Conservation (phyloP, 768 basidiomycete species). For the Galerina sulciceps region DNA sequence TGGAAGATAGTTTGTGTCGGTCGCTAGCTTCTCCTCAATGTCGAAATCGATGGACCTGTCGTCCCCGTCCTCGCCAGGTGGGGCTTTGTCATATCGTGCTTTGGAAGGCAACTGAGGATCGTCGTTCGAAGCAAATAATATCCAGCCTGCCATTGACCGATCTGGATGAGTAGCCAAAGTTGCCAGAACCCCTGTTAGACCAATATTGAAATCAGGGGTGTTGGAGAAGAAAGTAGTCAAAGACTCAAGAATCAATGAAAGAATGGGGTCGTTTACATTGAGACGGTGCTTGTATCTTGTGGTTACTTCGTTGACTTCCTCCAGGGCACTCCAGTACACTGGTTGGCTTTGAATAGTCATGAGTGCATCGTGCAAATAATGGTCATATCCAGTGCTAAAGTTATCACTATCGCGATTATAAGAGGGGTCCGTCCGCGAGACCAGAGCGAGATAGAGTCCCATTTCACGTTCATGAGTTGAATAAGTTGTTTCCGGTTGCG, state of each 20-base stretch:
- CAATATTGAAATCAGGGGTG: slow-evolving; percentile 85
- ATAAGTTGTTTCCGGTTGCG: slow-evolving; percentile 73
- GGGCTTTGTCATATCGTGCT: slow-evolving; percentile 10
- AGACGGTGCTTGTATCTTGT: slow-evolving; percentile 70
- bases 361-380: slow-evolving; percentile 81
- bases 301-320: slow-evolving; percentile 36
- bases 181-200: slow-evolving; percentile 81
- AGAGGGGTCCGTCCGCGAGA: slow-evolving; percentile 77
- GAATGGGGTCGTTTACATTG: slow-evolving; percentile 75
- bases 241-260: slow-evolving; percentile 70
- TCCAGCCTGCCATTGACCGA: slow-evolving; percentile 87
- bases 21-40: slow-evolving; percentile 67
- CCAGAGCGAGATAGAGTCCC: slow-evolving; percentile 75
- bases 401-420: slow-evolving; percentile 69
- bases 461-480: slow-evolving; percentile 87
- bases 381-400: slow-evolving; percentile 86
- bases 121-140: slow-evolving; percentile 68
- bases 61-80: slow-evolving; percentile 60
- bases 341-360: slow-evolving; percentile 66
- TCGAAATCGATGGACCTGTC: slow-evolving; percentile 82
- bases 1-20: slow-evolving; percentile 60
- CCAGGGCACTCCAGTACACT: slow-evolving; percentile 53
- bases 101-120: slow-evolving; percentile 8
- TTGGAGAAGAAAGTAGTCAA: slow-evolving; percentile 84
- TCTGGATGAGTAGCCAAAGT: slow-evolving; percentile 85